These are phyloP conservation scores for Leishmania tropica DNA, from an alignment of 208 protist species.

Conservation along the genomic window DNA sequence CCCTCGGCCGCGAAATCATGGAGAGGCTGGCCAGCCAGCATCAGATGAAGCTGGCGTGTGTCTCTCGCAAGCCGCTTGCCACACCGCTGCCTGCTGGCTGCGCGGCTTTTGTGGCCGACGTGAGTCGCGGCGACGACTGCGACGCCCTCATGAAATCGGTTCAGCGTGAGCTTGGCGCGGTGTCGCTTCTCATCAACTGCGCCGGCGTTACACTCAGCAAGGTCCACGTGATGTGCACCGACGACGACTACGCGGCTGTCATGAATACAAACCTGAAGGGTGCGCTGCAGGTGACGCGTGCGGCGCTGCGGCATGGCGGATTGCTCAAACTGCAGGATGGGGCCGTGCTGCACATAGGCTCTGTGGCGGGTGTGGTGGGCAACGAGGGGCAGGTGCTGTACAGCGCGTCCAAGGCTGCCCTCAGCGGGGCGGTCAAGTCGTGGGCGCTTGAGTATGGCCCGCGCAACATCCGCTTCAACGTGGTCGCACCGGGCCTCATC, in stretches of 20 bases:
- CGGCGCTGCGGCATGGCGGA: slow-evolving; percentile 79
- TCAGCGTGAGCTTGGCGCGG: slow-evolving; percentile 38
- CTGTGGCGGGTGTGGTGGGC: slow-evolving; percentile 66
- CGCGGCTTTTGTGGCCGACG: slow-evolving; percentile 52
- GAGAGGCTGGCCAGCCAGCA: slow-evolving; percentile 49
- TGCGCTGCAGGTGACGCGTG: slow-evolving; percentile 70
- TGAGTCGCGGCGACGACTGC: slow-evolving; percentile 46
- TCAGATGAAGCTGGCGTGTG: slow-evolving; percentile 60
- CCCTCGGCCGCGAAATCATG: slow-evolving; percentile 59
- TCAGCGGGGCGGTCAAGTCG: slow-evolving; percentile 82
- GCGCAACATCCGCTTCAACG: slow-evolving; percentile 91
- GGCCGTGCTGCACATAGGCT: slow-evolving; percentile 82
- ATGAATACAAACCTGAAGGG: slow-evolving; percentile 83
- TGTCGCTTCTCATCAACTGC: slow-evolving; percentile 82
- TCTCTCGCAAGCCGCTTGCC: slow-evolving; percentile 52
- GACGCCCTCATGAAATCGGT: slow-evolving; percentile 62
- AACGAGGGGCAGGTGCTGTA: slow-evolving; percentile 93
- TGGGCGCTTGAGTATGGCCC: slow-evolving; percentile 82
- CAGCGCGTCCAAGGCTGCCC: slow-evolving; percentile 88
- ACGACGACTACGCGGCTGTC: slow-evolving; percentile 68
- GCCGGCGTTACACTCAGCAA: slow-evolving; percentile 83
- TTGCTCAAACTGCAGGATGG: slow-evolving; percentile 58
- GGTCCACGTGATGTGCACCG: slow-evolving; percentile 62
- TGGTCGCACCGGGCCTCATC: slow-evolving; percentile 89
- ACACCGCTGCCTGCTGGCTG: slow-evolving; percentile 44